A percentile compares a stretch with the other conserved stretches of the same genome.
These are phyloP conservation scores for Fusarium newnesense DNA, from an alignment of 2,329 filamentous ascomycete species.

Conservation along the genomic window DNA sequence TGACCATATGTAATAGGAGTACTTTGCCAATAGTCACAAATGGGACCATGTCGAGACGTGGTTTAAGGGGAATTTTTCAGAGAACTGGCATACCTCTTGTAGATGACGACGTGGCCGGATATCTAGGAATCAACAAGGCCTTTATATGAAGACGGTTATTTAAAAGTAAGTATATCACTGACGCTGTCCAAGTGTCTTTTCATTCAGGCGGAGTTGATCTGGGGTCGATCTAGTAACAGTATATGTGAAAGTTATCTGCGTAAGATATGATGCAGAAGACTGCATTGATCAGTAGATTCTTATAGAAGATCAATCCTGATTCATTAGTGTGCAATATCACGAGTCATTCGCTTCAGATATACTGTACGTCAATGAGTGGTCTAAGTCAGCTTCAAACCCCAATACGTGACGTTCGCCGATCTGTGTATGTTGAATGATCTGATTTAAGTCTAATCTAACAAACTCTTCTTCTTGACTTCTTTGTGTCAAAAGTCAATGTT, in stretches of 20 bases:
- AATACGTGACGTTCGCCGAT: not conserved
- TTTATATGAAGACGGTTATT: too few relatives aligned
- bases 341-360: not conserved
- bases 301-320: not conserved
- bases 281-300: not conserved
- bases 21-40: not conserved
- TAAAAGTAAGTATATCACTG: not conserved
- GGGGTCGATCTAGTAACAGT: not conserved
- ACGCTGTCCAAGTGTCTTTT: not conserved
- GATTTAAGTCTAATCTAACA: not conserved
- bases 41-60: not conserved
- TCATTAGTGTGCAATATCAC: not conserved
- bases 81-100: not conserved
- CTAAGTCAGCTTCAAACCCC: not conserved
- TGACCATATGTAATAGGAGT: not conserved
- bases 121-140: too few relatives aligned
- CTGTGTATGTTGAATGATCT: not conserved
- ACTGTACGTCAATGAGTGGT: not conserved
- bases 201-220: not conserved
- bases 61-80: not conserved
- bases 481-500: not conserved
- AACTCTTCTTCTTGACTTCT: not conserved
- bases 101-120: not conserved
- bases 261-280: not conserved
- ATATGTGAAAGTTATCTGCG: not conserved